Conservation (phyloP, 495 filamentous ascomycete genomes). For the Aspergillus baeticus region DNA sequence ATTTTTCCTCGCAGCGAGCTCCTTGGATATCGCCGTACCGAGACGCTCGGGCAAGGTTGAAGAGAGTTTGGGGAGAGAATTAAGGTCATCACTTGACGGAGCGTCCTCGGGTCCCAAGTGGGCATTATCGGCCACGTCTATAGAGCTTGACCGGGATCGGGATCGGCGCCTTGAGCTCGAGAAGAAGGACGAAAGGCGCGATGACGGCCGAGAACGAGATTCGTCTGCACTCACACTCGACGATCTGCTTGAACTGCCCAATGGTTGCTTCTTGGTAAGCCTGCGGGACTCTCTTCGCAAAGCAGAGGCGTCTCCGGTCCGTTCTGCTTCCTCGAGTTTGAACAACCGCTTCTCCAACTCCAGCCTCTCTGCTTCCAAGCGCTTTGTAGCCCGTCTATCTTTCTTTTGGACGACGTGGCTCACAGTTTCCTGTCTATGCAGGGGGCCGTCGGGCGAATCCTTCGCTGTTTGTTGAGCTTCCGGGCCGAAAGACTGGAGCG, state of each 20-base stretch:
- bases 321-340: slow-evolving; percentile 32
- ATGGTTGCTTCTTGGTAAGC: slow-evolving; percentile 39
- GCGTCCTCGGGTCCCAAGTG: neutral
- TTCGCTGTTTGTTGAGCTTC: neutral
- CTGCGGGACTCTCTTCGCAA: slow-evolving; percentile 30
- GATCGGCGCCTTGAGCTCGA: slow-evolving; percentile 33
- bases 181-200: slow-evolving; percentile 32
- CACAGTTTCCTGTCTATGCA: slow-evolving; percentile 16
- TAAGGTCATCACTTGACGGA: neutral
- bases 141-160: slow-evolving; percentile 31
- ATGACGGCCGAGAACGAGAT: slow-evolving; percentile 26
- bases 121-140: slow-evolving; percentile 22
- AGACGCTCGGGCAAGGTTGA: slow-evolving; percentile 33
- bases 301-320: slow-evolving; percentile 16
- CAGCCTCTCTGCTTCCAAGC: slow-evolving; percentile 38
- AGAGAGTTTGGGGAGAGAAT: slow-evolving; percentile 23
- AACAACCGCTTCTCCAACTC: slow-evolving; percentile 37
- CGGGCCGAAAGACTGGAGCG: slow-evolving; percentile 2
- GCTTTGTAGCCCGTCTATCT: slow-evolving; percentile 37
- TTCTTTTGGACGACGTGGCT: slow-evolving; percentile 22
- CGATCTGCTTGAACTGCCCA: slow-evolving; percentile 30
- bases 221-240: slow-evolving; percentile 34
- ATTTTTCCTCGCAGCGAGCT: slow-evolving; percentile 28
- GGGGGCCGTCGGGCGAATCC: neutral
- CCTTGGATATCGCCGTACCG: slow-evolving; percentile 34